Evolutionary conservation across 2,329 filamentous ascomycete species (phyloP).

Genomic region (Helicocarpus griseus): DNA sequence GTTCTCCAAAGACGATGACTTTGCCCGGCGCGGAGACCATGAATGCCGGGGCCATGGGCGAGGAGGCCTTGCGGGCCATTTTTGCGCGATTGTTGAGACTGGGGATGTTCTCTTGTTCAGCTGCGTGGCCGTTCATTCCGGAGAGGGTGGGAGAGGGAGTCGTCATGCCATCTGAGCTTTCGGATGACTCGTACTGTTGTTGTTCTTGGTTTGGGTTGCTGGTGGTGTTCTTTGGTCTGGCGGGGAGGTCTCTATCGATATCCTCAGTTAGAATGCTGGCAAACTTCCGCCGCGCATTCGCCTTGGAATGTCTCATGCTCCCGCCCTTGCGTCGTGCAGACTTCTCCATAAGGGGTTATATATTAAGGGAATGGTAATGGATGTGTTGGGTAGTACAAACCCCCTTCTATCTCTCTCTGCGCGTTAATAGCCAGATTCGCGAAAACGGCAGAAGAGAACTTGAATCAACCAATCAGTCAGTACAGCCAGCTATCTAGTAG

Average conservation of each 20-base stretch:
- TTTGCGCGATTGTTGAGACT: not conserved
- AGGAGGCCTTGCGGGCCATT: conserved; percentile 34
- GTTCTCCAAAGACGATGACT: conserved; percentile 96
- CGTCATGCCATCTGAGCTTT: conserved; percentile 23
- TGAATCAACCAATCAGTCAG: too few relatives aligned
- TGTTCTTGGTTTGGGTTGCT: conserved; percentile 9
- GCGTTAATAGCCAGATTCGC: too few relatives aligned
- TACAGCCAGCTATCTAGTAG: too few relatives aligned
- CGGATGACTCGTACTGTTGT: conserved; percentile 15
- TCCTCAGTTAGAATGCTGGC: conserved; percentile 19
- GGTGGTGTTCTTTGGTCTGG: conserved; percentile 13
- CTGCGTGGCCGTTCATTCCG: conserved; percentile 14
- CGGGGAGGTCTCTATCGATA: conserved; percentile 13
- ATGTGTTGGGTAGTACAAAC: not conserved
- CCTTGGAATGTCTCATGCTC: conserved; percentile 19
- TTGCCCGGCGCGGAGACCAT: conserved; percentile 98
- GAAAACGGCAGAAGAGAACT: too few relatives aligned
- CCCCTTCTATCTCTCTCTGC: not conserved
- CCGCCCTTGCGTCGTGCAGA: conserved; percentile 20
- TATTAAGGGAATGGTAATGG: too few relatives aligned
- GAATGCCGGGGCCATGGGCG: conserved; percentile 71
- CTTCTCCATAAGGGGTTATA: not conserved
- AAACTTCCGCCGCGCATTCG: conserved; percentile 19
- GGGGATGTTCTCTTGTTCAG: conserved; percentile 2
- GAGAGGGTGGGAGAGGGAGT: conserved; percentile 19